Base-by-base conservation (phyloP, 1,284 basidiomycete genomes). In the Grifola frondosa region DNA sequence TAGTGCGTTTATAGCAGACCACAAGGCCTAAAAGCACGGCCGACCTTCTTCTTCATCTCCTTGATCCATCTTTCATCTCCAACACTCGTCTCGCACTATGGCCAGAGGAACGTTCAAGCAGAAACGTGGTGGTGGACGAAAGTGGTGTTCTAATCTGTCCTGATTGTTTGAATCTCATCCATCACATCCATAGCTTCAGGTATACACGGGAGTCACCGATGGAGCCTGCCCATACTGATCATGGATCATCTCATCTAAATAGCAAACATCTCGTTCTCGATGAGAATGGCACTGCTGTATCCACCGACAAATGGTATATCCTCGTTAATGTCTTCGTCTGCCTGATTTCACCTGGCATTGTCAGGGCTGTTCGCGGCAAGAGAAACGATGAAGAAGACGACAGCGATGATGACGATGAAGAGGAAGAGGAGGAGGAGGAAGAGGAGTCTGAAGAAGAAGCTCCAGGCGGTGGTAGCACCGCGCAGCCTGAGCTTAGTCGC, bases 61-160 rank as follows among this genome's bases (percentile, higher is more conserved):
- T 10, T 9, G 30, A 24, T 34, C 22, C 45, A 32, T 13, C 40
- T 20, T 33, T 17, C 35, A 23, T 26, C 42, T 20, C 17, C 37
- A 30, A 25, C 39, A 19, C 24, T 34, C 34, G 38, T 25, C 29
- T 25, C 25, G 23, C 37, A 33, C 37, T 15, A 63, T 63, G 61
- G 61, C 56, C 36, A 46, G 61, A 50, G 61, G 85, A 49, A 91
- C 88, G 68, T 91, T 81, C 72, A 92, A 93, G 76, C 74, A 81
- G 48, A 86, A 86, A 59, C 88, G 91, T 40, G 91, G 91, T 48
- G 91, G 91, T 33, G 91, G 91, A 42, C 80, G 91, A 53, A 60
- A 52, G 61, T 65, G 52, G 22, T 13, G 19, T 15, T 31, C 17
- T 40, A 19, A 30, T 37, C 29, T 35, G 17, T 22, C 24, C 8